These are phyloP conservation scores for Wickerhamomyces subpelliculosus DNA, from an alignment of 805 yeast species.

Conservation along the genomic window DNA sequence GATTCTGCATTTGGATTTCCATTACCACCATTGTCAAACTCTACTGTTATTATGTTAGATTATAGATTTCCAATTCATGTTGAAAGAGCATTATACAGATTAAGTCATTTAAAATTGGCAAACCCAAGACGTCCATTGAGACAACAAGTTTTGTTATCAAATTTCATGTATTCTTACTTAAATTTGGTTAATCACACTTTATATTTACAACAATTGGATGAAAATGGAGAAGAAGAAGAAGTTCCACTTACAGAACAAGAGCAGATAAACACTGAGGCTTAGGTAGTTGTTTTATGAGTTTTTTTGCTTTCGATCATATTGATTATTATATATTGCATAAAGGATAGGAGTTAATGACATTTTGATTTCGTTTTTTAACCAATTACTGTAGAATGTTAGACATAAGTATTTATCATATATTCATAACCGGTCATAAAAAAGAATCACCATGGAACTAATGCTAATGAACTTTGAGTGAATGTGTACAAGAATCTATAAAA, in stretches of 20 bases:
- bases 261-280: background rate
- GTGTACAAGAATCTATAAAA: conserved; percentile 27
- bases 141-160: conserved; percentile 88
- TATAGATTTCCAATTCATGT: conserved; percentile 90
- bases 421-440: too few species aligned
- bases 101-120: conserved; percentile 89
- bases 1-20: conserved; percentile 89
- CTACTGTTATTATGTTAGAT: conserved; percentile 75
- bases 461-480: conserved; percentile 18
- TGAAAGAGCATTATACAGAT: conserved; percentile 89
- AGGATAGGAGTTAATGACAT: background rate
- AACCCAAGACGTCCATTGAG: conserved; percentile 86
- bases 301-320: too few species aligned
- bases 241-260: background rate
- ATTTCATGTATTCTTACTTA: conserved; percentile 96
- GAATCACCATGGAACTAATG: conserved; percentile 10
- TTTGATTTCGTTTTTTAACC: too few species aligned
- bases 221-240: background rate
- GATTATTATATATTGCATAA: background rate
- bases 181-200: conserved; percentile 89
- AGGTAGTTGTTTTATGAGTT: background rate
- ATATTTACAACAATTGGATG: conserved; percentile 59
- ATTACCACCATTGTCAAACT: conserved; percentile 69
- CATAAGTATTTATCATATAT: too few species aligned
- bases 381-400: too few species aligned